A percentile compares a stretch with the other conserved stretches of the same genome.
phyloP scores from a whole-genome alignment of 768 basidiomycete genomes.

The Auricularia auricula-judae region DNA sequence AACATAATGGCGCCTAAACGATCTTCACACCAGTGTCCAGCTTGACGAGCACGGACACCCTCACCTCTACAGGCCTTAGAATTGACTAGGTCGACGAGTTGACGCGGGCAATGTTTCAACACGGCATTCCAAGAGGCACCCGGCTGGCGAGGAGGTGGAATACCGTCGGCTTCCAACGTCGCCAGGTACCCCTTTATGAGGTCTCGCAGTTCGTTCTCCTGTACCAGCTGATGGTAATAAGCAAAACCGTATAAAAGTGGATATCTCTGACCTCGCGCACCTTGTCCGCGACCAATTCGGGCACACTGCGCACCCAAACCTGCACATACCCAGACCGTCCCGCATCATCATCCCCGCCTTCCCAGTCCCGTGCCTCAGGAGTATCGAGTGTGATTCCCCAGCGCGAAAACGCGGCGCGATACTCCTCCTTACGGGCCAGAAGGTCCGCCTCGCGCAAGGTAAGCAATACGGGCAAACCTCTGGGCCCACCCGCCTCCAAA shows the following conservation, averaged over 20 bases:
- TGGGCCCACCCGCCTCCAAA: conserved; percentile 20
- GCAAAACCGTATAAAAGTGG: background rate
- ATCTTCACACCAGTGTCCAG: background rate
- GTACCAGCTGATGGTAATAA: conserved; percentile 37
- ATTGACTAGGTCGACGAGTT: conserved; percentile 75
- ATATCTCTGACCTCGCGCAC: conserved; percentile 18
- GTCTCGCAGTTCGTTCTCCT: conserved; percentile 61
- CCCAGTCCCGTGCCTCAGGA: conserved; percentile 13
- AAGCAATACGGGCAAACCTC: conserved; percentile 43
- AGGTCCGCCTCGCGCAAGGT: conserved; percentile 50
- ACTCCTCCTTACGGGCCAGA: conserved; percentile 30
- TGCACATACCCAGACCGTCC: conserved; percentile 43
- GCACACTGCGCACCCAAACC: conserved; percentile 50
- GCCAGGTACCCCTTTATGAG: conserved; percentile 65
- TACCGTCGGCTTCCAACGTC: conserved; percentile 41
- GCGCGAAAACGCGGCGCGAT: conserved; percentile 38
- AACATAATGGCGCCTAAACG: conserved; percentile 90
- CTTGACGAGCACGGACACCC: conserved; percentile 14
- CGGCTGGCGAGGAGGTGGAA: conserved; percentile 6
- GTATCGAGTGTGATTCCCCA: conserved; percentile 60
- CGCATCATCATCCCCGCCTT: conserved; percentile 12
- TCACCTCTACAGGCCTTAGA: conserved; percentile 92
- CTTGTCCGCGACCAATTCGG: conserved; percentile 64
- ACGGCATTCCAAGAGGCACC: conserved; percentile 49
- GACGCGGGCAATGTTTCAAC: conserved; percentile 72